Base-by-base conservation (phyloP, 192 early-diverging fungal genomes). In the Podila epigama region DNA sequence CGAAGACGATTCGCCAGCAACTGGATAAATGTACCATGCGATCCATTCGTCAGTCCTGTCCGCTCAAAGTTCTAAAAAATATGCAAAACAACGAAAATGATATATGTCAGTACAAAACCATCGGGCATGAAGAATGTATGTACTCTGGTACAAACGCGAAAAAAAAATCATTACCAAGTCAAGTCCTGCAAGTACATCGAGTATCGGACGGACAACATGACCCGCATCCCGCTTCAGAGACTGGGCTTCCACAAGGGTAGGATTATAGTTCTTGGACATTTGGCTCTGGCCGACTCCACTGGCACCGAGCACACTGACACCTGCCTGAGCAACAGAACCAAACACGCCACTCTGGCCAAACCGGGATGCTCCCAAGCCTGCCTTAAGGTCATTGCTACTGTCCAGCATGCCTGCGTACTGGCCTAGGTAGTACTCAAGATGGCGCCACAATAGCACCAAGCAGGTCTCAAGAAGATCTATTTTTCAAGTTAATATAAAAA, bases 381-480 rank as follows among this genome's bases (percentile, higher is more conserved):
- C 3, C 54, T 72, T 60, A 16, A 65, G 7, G 18, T 50, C 29
- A 15, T 39, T 39, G 13, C 50, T 27, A n/a, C 48, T 37, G 37
- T 80, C 73, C 48, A 77, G 25, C 31, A 60, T 50, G 11, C 73
- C 73, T 20, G 60, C 58, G 54, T 80, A 80, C 27, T 72, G 79
- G 16, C 60, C 60, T 31, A 86, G 42, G 63, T 86, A 92, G 60
- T 85, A 88, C 37, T 89, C 83, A 58, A 93, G 70, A 65, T 93
- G 92, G 5, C 90, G 83, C 92, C 92, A 93, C 58, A 92, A 63
- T 69, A 93, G 75, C 36, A 91, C 84, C 35, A 92, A 69, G 0
- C 87, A 80, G 58, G 85, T 83, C 69, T 90, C 86, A 10, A 88
- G 60, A n/a, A 82, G 53, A 54, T 83, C 84, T 69, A 85, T 40